Percentiles rank a stretch among this genome's conserved stretches.
Evolutionary conservation across 805 yeast genomes (phyloP).

Genomic region (Candida silvicultrix): DNA sequence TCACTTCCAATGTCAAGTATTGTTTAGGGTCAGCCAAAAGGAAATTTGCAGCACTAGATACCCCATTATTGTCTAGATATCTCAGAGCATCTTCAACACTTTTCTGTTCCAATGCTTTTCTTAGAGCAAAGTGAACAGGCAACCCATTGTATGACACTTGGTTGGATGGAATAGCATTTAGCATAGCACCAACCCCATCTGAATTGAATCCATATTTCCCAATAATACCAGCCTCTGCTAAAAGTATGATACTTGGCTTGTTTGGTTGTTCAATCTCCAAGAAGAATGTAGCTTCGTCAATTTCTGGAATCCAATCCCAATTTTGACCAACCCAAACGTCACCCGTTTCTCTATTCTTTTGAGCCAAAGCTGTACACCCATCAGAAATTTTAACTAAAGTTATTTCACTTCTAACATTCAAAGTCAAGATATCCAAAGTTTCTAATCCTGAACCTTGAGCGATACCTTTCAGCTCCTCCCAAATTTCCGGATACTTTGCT

Average conservation of each 20-base stretch:
- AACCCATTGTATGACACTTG: slow-evolving; percentile 23
- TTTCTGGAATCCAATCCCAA: slow-evolving; percentile 35
- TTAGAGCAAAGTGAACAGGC: slow-evolving; percentile 31
- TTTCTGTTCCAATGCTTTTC: slow-evolving; percentile 25
- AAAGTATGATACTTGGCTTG: slow-evolving; percentile 19
- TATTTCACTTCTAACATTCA: slow-evolving; percentile 34
- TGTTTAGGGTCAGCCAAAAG: slow-evolving; percentile 19
- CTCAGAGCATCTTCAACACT: slow-evolving; percentile 12
- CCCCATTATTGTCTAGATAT: slow-evolving; percentile 10
- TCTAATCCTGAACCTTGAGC: slow-evolving; percentile 29
- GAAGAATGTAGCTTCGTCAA: slow-evolving; percentile 17
- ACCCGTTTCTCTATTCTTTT: slow-evolving; percentile 19
- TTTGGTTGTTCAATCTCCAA: slow-evolving; percentile 18
- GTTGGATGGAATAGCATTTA: slow-evolving; percentile 20
- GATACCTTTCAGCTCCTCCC: slow-evolving; percentile 31
- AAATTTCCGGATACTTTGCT: slow-evolving; percentile 23
- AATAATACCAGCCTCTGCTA: slow-evolving; percentile 23
- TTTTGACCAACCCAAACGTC: slow-evolving; percentile 28
- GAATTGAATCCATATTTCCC: slow-evolving; percentile 20
- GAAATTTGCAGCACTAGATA: slow-evolving; percentile 20
- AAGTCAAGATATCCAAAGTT: slow-evolving; percentile 29
- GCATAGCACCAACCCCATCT: slow-evolving; percentile 14
- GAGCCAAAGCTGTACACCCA: slow-evolving; percentile 31
- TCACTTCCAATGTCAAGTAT: slow-evolving; percentile 16
- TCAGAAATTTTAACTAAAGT: slow-evolving; percentile 27